Conservation (phyloP, 257 asterid genomes). For the Eucommia ulmoides region DNA sequence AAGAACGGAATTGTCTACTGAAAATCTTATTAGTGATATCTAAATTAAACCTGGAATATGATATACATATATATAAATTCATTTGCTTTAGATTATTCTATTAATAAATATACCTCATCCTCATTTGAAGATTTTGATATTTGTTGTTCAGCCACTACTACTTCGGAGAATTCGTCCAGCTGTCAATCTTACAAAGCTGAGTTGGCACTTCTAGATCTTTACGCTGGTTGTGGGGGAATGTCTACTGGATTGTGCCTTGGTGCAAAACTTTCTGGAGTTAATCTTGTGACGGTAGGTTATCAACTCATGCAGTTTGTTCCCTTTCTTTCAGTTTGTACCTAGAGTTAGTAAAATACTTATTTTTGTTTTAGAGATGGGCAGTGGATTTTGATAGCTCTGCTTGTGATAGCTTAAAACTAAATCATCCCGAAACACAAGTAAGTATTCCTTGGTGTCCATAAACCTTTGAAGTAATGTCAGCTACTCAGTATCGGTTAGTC, state of each 20-base stretch:
- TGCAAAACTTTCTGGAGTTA: conserved; percentile 52
- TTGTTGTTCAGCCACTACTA: conserved; percentile 20
- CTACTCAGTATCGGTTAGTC: conserved; percentile 10
- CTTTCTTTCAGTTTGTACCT: too few relatives aligned
- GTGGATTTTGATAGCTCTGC: conserved; percentile 68
- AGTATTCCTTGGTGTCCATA: conserved; percentile 7
- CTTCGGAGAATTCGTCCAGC: conserved; percentile 24
- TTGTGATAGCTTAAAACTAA: conserved; percentile 66
- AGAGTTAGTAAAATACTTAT: too few relatives aligned
- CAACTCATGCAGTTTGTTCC: too few relatives aligned
- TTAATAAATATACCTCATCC: conserved; percentile 16
- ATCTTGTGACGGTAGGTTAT: conserved; percentile 53
- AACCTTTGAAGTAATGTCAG: too few relatives aligned
- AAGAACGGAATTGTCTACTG: not conserved
- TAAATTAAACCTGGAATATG: not conserved
- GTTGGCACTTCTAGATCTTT: conserved; percentile 56
- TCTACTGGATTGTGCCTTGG: conserved; percentile 87
- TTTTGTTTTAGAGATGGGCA: conserved; percentile 67
- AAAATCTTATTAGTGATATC: not conserved
- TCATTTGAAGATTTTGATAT: conserved; percentile 16
- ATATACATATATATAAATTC: not conserved
- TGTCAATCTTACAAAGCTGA: conserved; percentile 34
- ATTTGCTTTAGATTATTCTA: conserved; percentile 27
- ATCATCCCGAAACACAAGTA: conserved; percentile 85
- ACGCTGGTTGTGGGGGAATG: conserved; percentile 97